These are phyloP conservation scores for Fusarium duplospermum DNA, from an alignment of 2,329 filamentous ascomycete species.

Conservation along the genomic window DNA sequence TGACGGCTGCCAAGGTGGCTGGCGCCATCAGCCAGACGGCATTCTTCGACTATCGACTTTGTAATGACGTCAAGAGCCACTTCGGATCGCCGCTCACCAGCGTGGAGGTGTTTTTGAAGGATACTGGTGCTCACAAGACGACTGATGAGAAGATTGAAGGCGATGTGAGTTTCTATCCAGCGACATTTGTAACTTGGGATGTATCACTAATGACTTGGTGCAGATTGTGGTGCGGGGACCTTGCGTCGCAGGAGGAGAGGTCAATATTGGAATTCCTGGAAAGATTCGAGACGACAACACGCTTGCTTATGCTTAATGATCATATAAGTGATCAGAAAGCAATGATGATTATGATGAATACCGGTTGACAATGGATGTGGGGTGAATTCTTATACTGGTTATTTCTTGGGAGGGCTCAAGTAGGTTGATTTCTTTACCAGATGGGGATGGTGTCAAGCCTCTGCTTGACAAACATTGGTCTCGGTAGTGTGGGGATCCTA, in stretches of 20 bases:
- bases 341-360: background rate
- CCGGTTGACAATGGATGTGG: background rate
- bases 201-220: constrained; percentile 28
- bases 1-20: constrained; percentile 85
- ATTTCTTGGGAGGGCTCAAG: background rate
- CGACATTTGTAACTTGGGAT: background rate
- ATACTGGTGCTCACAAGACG: constrained; percentile 70
- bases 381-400: background rate
- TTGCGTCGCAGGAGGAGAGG: constrained; percentile 76
- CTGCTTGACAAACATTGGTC: background rate
- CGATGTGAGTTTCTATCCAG: constrained; percentile 62
- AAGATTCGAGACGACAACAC: constrained; percentile 79
- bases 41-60: constrained; percentile 84
- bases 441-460: background rate
- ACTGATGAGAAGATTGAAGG: constrained; percentile 72
- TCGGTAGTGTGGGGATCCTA: background rate
- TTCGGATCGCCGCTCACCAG: constrained; percentile 86
- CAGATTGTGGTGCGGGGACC: constrained; percentile 80
- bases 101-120: constrained; percentile 80
- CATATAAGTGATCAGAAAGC: background rate
- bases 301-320: constrained; percentile 65
- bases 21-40: constrained; percentile 90
- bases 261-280: constrained; percentile 71
- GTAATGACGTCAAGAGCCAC: constrained; percentile 61
- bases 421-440: background rate